Conservation (phyloP, 129 eudicot genomes). For the Gnaphalium uliginosum region DNA sequence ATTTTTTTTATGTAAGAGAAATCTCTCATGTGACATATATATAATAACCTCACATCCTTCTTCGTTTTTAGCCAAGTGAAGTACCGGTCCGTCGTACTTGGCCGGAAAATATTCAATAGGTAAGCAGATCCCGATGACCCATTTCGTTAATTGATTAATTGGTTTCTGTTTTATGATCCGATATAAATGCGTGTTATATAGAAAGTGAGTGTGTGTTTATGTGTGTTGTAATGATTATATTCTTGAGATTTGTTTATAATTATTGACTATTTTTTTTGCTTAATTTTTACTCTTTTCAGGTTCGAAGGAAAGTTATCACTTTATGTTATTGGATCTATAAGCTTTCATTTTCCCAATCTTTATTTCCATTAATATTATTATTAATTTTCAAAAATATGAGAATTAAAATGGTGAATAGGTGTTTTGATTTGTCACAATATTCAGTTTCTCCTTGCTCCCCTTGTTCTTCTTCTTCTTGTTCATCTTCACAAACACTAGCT, state of each 20-base stretch:
- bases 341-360: slow-evolving; percentile 15
- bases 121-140: slow-evolving; percentile 20
- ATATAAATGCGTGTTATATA: slow-evolving; percentile 34
- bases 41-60: slow-evolving; percentile 36
- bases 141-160: slow-evolving; percentile 19
- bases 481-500: slow-evolving; percentile 53
- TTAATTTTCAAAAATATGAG: slow-evolving; percentile 30
- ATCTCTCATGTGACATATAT: slow-evolving; percentile 24
- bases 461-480: slow-evolving; percentile 31
- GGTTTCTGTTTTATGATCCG: slow-evolving; percentile 53
- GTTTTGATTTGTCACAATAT: slow-evolving; percentile 42
- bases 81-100: slow-evolving; percentile 17
- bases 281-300: slow-evolving; percentile 35
- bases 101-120: slow-evolving; percentile 32
- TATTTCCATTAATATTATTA: background rate
- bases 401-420: slow-evolving; percentile 38
- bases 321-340: slow-evolving; percentile 34
- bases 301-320: slow-evolving; percentile 32
- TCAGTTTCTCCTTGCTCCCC: slow-evolving; percentile 32
- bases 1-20: slow-evolving; percentile 24
- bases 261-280: slow-evolving; percentile 40
- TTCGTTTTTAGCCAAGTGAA: slow-evolving; percentile 20
- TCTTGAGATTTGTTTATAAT: slow-evolving; percentile 30
- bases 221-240: slow-evolving; percentile 37
- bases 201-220: slow-evolving; percentile 23